phyloP scores from a whole-genome alignment of 257 asterid genomes.

The Solanum microdontum region DNA sequence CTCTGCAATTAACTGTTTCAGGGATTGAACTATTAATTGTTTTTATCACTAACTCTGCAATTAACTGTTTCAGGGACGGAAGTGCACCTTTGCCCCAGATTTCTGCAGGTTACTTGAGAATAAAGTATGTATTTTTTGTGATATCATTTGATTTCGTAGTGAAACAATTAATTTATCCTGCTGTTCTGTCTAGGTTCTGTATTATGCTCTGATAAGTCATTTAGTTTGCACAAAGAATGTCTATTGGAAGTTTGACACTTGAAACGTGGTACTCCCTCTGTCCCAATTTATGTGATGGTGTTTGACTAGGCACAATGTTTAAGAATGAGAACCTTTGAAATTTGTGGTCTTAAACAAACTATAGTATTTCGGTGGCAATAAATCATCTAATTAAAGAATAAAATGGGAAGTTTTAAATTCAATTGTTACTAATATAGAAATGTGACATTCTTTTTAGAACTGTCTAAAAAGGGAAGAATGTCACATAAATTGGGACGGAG shows the following conservation, averaged over 20 bases:
- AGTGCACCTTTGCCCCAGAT: slow-evolving; percentile 73
- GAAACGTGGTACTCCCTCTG: background rate
- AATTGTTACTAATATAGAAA: background rate
- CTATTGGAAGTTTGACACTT: background rate
- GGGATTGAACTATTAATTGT: slow-evolving; percentile 16
- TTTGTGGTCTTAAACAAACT: background rate
- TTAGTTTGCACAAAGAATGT: background rate
- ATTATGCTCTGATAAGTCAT: background rate
- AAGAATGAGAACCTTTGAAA: background rate
- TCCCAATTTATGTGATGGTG: background rate
- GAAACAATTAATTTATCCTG: background rate
- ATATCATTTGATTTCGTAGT: background rate
- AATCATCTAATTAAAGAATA: background rate
- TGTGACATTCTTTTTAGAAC: background rate
- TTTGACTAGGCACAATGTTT: background rate
- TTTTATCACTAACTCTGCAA: slow-evolving; percentile 9
- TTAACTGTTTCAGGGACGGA: slow-evolving; percentile 49
- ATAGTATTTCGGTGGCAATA: background rate
- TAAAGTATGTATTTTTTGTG: slow-evolving; percentile 44
- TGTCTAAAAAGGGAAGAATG: background rate
- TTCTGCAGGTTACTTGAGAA: slow-evolving; percentile 75
- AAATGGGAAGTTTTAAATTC: background rate
- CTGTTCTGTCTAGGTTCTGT: background rate
- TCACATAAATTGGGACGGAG: background rate
- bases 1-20: slow-evolving; percentile 23